A percentile compares a stretch with the other conserved stretches of the same genome.
These are phyloP conservation scores for Skeletonema menzelii DNA, from an alignment of 108 stramenopile genomes.

Conservation along the genomic window DNA sequence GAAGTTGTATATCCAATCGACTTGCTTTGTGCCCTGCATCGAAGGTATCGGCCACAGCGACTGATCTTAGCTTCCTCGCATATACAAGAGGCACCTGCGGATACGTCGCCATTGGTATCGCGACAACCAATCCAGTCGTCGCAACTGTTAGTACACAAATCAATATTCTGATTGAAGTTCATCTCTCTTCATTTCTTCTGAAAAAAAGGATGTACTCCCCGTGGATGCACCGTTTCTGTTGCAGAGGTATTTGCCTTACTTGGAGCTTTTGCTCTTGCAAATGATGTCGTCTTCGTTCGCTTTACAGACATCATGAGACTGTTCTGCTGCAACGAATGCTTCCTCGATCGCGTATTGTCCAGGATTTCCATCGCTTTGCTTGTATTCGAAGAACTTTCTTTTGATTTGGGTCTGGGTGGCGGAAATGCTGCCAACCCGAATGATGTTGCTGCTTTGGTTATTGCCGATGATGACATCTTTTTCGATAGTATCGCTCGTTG, in stretches of 20 bases:
- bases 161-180: too few species aligned
- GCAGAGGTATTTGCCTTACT: too few species aligned
- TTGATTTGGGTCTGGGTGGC: not conserved
- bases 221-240: too few species aligned
- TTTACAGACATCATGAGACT: not conserved
- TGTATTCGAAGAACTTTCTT: not conserved
- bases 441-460: not conserved
- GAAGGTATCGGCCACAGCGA: slow-evolving; percentile 88
- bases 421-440: not conserved
- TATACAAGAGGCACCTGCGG: slow-evolving; percentile 86
- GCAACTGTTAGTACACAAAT: slow-evolving; percentile 89
- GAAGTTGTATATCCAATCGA: slow-evolving; percentile 80
- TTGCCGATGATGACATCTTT: not conserved
- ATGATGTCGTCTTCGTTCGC: not conserved
- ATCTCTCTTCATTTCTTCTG: too few species aligned
- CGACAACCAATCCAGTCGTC: slow-evolving; percentile 87
- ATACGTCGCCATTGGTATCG: slow-evolving; percentile 85
- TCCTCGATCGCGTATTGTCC: not conserved
- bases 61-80: slow-evolving; percentile 85
- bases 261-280: not conserved
- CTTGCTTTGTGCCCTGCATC: slow-evolving; percentile 77
- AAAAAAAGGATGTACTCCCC: too few species aligned
- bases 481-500: not conserved
- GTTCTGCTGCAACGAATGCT: not conserved
- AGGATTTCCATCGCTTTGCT: not conserved